Base-by-base conservation (phyloP, 1,284 basidiomycete species). In the Golubevia pallescens region DNA sequence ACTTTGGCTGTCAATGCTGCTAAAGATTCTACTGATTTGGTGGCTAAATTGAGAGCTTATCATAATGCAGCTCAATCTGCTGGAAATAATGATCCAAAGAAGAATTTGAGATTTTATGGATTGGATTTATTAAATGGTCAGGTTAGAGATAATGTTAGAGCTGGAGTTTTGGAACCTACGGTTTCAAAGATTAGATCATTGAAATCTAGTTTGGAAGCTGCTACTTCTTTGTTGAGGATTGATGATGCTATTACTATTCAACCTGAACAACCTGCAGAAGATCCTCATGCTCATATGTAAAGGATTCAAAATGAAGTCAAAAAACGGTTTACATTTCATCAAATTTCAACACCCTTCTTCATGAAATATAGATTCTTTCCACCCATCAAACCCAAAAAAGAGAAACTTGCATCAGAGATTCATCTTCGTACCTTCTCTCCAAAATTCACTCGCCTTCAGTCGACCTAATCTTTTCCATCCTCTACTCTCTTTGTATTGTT, bases 1-100 rank as follows among this genome's bases (percentile, higher is more conserved):
- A 95, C 93, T 21, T 91, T 99, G 21, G 93, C 97, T 1, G 93
- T 98, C 70, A 99, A 99, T 86, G 97, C 97, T 38, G 97, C 95
- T 53, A 98, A 99, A 86, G 97, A 99, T 86, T 95, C 95, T 58
- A 99, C 96, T 1, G 95, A 98, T 66, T 90, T 99, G 24, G 95
- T 99, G 54, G 95, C 97, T 62, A 98, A 98, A 87, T 89, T 99
- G 63, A 91, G 97, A 57, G 93, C 96, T 7, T 99, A 96, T 88
- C 95, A 99, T 88, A 95, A 97, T 77, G 93, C 94, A 34, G 96
- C 96, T 2, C 97, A 98, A 87, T 86, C 84, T 54, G 94, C 92
- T 75, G 94, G 93, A 2, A 89, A 88, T 0, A 92, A 92, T 48
- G 97, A 99, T 86, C 93, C 95, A n/a, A 97, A 97, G 88, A 94